phyloP scores from a whole-genome alignment of 2,329 filamentous ascomycete genomes.

The Aspergillus novoparasiticus region DNA sequence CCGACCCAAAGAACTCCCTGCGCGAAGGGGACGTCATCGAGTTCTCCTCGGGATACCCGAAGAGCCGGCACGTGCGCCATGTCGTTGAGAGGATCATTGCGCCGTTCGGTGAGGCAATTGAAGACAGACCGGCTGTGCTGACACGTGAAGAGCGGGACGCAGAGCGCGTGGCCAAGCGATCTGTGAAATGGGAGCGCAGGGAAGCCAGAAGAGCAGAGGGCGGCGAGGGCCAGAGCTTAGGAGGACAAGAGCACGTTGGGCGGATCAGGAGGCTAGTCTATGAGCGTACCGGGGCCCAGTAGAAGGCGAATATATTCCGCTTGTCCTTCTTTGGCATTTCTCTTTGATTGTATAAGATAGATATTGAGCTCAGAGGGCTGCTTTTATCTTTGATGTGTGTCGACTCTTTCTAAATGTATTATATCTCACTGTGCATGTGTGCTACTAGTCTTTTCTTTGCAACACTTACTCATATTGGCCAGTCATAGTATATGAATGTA shows the following conservation, averaged over 20 bases:
- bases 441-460: neutral
- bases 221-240: conserved; percentile 17
- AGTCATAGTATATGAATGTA: neutral
- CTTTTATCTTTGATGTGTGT: neutral
- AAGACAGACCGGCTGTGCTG: conserved; percentile 40
- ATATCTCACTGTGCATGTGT: conserved; percentile 1
- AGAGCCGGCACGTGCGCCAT: conserved; percentile 42
- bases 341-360: neutral
- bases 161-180: conserved; percentile 32
- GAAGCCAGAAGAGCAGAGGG: conserved; percentile 29
- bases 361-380: neutral
- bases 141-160: conserved; percentile 38
- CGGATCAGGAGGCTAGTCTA: conserved; percentile 34
- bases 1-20: conserved; percentile 45
- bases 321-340: neutral
- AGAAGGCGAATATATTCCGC: neutral
- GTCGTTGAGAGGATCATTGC: conserved; percentile 47
- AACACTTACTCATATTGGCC: neutral
- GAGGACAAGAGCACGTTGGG: conserved; percentile 28
- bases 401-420: conserved; percentile 1
- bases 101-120: conserved; percentile 41
- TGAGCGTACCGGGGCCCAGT: conserved; percentile 16
- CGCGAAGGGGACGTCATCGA: conserved; percentile 49
- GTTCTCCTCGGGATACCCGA: conserved; percentile 44
- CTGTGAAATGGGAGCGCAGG: conserved; percentile 34